These are phyloP conservation scores for Saccharum spontaneum DNA, from an alignment of 176 grass and related monocot species.

Conservation along the genomic window DNA sequence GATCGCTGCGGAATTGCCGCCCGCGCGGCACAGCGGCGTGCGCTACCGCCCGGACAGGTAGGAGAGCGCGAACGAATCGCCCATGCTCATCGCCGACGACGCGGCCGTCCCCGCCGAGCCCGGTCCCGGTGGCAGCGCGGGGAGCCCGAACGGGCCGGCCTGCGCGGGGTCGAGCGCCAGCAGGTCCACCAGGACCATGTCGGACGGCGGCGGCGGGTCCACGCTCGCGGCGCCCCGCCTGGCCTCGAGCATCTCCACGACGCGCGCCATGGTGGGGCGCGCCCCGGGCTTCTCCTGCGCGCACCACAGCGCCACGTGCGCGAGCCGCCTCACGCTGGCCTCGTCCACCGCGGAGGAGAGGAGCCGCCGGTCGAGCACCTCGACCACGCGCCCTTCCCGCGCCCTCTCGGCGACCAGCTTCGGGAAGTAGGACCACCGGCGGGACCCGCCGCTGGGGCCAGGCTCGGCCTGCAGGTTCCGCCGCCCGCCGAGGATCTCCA, in stretches of 20 bases:
- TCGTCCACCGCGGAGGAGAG: not conserved
- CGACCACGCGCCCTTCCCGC: conserved; percentile 43
- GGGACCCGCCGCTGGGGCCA: not conserved
- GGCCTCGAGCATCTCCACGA: conserved; percentile 78
- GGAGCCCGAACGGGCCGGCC: not conserved
- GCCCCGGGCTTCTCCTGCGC: conserved; percentile 48
- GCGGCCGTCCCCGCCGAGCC: not conserved
- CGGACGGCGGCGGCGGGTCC: conserved; percentile 47
- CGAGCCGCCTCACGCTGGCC: conserved; percentile 38
- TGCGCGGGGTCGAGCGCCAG: conserved; percentile 28
- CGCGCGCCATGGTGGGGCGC: conserved; percentile 63
- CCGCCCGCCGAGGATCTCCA: conserved; percentile 65
- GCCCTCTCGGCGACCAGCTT: conserved; percentile 44
- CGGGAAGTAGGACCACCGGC: conserved; percentile 66
- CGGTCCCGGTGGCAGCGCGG: not conserved
- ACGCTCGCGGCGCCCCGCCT: conserved; percentile 22
- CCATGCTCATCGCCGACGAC: conserved; percentile 14
- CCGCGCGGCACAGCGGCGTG: not conserved
- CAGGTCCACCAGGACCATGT: conserved; percentile 47
- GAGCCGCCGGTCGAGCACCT: conserved; percentile 52
- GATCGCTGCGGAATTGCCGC: not conserved
- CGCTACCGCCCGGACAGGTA: conserved; percentile 41
- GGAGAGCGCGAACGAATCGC: conserved; percentile 40
- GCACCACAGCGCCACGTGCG: conserved; percentile 74
- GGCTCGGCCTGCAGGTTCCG: conserved; percentile 38